A percentile compares a stretch with the other conserved stretches of the same genome.
Evolutionary conservation across 495 filamentous ascomycete species (phyloP).

Genomic region (Neurospora sp.): DNA sequence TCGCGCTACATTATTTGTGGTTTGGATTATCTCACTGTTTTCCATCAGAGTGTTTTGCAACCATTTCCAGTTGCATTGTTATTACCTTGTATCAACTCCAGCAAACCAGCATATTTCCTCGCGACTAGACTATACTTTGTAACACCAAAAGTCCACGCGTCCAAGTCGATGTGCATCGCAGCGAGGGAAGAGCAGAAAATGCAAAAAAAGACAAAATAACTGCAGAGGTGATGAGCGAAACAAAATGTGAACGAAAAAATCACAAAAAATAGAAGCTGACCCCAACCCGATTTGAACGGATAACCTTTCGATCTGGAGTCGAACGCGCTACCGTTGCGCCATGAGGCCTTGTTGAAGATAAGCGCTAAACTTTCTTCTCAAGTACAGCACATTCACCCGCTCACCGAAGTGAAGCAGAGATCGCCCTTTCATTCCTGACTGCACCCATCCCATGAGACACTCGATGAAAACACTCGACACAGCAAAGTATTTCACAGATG

Average conservation of each 20-base stretch:
- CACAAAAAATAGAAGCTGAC: not conserved
- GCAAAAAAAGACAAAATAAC: not conserved
- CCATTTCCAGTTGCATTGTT: not conserved
- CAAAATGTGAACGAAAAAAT: not conserved
- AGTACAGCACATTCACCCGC: not conserved
- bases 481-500: not conserved
- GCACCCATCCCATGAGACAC: not conserved
- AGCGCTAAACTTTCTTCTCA: rapidly evolving
- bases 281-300: not conserved
- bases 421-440: not conserved
- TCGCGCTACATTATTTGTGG: not conserved
- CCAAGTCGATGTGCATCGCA: not conserved
- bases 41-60: not conserved
- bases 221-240: too few species aligned
- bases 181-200: not conserved
- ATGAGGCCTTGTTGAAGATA: not conserved
- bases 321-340: not conserved
- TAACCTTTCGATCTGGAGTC: not conserved
- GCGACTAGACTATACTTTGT: not conserved
- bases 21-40: not conserved
- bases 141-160: not conserved
- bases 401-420: not conserved
- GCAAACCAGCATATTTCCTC: not conserved
- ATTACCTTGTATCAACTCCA: not conserved
- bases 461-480: not conserved